A percentile compares a stretch with the other conserved stretches of the same genome.
phyloP scores from a whole-genome alignment of 768 basidiomycete species.

The Podaxis sp. region DNA sequence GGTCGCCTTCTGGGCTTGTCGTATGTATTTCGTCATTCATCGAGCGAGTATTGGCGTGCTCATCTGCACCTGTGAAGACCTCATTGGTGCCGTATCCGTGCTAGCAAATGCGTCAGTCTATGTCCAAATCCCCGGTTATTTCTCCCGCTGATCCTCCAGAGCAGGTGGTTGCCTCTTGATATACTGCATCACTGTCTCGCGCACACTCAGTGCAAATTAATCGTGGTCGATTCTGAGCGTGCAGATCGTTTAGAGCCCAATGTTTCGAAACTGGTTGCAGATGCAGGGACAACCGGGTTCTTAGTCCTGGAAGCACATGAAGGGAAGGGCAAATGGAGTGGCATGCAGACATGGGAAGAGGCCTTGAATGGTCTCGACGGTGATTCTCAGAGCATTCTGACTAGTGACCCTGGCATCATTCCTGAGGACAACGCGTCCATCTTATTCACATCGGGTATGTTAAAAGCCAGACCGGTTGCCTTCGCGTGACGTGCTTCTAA shows the following conservation, averaged over 20 bases:
- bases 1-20: constrained; percentile 48
- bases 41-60: neutral
- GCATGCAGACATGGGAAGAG: constrained; percentile 37
- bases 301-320: constrained; percentile 41
- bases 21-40: constrained; percentile 23
- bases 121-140: neutral
- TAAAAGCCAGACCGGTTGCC: neutral
- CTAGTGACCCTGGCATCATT: constrained; percentile 28
- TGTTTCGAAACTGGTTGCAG: constrained; percentile 24
- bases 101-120: constrained; percentile 43
- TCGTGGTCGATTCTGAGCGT: constrained; percentile 47
- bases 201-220: constrained; percentile 38
- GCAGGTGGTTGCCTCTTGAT: constrained; percentile 40
- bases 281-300: constrained; percentile 32
- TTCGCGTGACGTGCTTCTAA: neutral
- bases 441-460: constrained; percentile 51
- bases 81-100: constrained; percentile 49
- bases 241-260: constrained; percentile 34
- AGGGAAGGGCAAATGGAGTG: constrained; percentile 41
- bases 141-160: neutral
- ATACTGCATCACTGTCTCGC: constrained; percentile 43
- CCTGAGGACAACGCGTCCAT: constrained; percentile 52
- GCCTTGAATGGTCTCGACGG: constrained; percentile 32
- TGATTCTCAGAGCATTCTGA: constrained; percentile 26
- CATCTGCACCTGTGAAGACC: constrained; percentile 23